Evolutionary conservation across 2,329 filamentous ascomycete species (phyloP).

Genomic region (Harringtonia aguacate): DNA sequence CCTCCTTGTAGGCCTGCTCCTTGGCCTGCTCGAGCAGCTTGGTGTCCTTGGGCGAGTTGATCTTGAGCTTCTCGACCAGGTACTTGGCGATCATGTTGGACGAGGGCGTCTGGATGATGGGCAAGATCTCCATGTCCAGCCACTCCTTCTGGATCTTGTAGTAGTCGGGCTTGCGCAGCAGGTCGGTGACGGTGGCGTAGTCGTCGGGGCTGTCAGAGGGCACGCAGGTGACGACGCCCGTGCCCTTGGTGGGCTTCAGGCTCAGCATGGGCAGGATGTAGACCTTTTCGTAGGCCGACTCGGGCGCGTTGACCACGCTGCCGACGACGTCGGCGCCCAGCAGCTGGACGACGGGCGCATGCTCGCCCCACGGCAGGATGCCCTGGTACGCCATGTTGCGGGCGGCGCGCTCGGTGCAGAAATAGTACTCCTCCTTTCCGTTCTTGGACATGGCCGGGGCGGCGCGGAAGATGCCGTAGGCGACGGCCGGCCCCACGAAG

Average conservation of each 20-base stretch:
- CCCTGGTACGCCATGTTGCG: constrained; percentile 96
- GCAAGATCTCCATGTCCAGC: constrained; percentile 81
- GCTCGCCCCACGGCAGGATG: constrained; percentile 58
- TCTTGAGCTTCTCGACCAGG: constrained; percentile 88
- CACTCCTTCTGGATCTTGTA: constrained; percentile 96
- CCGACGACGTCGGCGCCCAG: constrained; percentile 73
- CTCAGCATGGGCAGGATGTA: constrained; percentile 92
- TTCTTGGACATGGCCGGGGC: constrained; percentile 40
- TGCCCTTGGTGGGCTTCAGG: constrained; percentile 86
- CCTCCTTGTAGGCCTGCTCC: constrained; percentile 93
- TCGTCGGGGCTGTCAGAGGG: constrained; percentile 95
- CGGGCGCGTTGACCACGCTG: constrained; percentile 78
- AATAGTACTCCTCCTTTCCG: constrained; percentile 63
- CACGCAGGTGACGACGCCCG: constrained; percentile 90
- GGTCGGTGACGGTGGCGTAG: constrained; percentile 76
- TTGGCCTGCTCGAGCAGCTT: constrained; percentile 90
- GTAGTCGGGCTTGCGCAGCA: constrained; percentile 91
- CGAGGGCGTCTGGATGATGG: constrained; percentile 79
- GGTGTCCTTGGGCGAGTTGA: constrained; percentile 88
- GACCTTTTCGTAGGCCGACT: constrained; percentile 76
- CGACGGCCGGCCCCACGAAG: constrained; percentile 84
- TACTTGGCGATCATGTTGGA: constrained; percentile 72
- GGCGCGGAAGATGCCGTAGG: constrained; percentile 66
- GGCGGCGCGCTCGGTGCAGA: constrained; percentile 48
- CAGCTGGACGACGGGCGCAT: constrained; percentile 62